Evolutionary conservation across 2,329 filamentous ascomycete species (phyloP).

Genomic region (Alternaria hordeiaustralica): DNA sequence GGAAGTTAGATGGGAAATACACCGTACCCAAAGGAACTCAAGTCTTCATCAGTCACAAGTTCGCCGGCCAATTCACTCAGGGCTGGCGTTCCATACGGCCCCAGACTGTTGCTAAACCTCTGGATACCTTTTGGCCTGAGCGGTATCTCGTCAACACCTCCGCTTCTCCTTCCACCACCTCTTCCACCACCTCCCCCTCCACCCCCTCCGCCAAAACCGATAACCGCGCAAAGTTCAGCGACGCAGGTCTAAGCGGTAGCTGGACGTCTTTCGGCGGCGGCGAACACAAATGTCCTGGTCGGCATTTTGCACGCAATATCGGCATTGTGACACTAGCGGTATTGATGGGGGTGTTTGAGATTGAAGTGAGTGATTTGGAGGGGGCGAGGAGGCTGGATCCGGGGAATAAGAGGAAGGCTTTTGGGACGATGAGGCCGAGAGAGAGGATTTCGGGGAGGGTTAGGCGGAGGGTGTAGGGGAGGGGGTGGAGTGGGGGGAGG

Average conservation of each 20-base stretch:
- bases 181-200: no score
- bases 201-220: not conserved
- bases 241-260: conserved; percentile 17
- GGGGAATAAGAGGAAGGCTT: not conserved
- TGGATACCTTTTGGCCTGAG: conserved; percentile 22
- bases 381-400: not conserved
- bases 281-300: conserved; percentile 24
- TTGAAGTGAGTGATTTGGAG: conserved; percentile 4
- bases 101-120: not conserved
- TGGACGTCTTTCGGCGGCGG: conserved; percentile 27
- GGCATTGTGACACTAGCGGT: conserved; percentile 14
- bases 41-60: conserved; percentile 16
- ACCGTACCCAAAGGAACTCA: conserved; percentile 13
- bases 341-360: conserved; percentile 11
- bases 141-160: conserved; percentile 10
- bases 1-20: conserved; percentile 20
- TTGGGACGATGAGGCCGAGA: conserved; percentile 11
- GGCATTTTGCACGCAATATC: conserved; percentile 24
- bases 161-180: not conserved
- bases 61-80: conserved; percentile 8
- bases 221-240: conserved; percentile 11
- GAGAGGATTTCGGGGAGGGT: conserved; percentile 8
- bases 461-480: not conserved
- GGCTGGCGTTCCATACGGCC: conserved; percentile 8
- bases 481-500: no score